Conservation (phyloP, 805 yeast genomes). For the Schwanniomyces polymorphus region DNA sequence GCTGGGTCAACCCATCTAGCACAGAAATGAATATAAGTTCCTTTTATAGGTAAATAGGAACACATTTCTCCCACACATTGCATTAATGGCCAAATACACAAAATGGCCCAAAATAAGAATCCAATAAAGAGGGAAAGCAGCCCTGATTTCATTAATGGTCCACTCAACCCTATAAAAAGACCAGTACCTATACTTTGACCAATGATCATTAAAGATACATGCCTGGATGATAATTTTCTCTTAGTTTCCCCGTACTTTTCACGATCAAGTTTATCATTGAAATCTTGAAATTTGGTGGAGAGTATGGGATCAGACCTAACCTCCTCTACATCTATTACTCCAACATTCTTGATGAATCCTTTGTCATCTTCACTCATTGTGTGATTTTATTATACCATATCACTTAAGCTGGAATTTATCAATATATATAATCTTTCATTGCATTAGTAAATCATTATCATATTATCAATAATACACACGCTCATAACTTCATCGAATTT, state of each 20-base stretch:
- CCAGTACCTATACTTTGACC: slow-evolving; percentile 39
- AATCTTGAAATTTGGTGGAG: slow-evolving; percentile 14
- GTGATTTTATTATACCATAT: background rate
- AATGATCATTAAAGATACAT: slow-evolving; percentile 34
- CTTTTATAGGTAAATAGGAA: slow-evolving; percentile 34
- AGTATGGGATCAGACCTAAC: background rate
- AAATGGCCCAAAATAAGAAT: slow-evolving; percentile 27
- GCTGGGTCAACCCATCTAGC: slow-evolving; percentile 64
- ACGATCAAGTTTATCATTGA: slow-evolving; percentile 25
- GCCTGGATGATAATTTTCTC: slow-evolving; percentile 28
- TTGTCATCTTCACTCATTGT: background rate
- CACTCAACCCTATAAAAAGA: slow-evolving; percentile 29
- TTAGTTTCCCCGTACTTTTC: slow-evolving; percentile 29
- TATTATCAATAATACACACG: background rate
- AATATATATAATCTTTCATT: background rate
- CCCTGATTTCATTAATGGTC: slow-evolving; percentile 32
- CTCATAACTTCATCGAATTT: too few relatives aligned
- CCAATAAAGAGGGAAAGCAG: slow-evolving; percentile 35
- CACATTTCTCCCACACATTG: slow-evolving; percentile 39
- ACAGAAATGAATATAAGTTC: slow-evolving; percentile 33
- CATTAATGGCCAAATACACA: slow-evolving; percentile 36
- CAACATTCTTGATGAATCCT: background rate
- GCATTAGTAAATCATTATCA: background rate
- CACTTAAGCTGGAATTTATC: background rate
- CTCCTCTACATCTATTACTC: slow-evolving; percentile 1